Evolutionary conservation across 2,329 filamentous ascomycete genomes (phyloP), one percentile per base, ranked within the genome.

Genomic region (Neopestalotiopsis sp.): DNA sequence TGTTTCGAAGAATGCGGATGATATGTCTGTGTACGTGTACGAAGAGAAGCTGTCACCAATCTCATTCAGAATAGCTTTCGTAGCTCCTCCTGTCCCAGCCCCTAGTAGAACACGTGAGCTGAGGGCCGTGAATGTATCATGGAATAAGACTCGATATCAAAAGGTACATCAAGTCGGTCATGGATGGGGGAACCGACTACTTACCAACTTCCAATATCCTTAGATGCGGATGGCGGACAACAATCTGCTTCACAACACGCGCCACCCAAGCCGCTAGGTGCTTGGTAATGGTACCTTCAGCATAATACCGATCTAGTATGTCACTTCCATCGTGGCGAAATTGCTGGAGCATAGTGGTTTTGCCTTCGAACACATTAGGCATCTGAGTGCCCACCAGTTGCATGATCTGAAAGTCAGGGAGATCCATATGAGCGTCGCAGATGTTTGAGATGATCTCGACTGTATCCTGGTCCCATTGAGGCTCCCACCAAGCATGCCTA

Each of bases 21-120:
- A 79, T 24, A 83, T 77, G 67, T 84, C 82, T 0, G 83, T 84
- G 71, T 75, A 85, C 1, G 79, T 81, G 70, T 84, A 85, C 14
- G 49, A 66, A 5, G 24, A 24, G 66, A 69, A 71, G 28, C 49
- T 12, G 34, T 69, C 4, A 1, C 73, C 75, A 20, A 83, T 70
- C 4, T 66, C 62, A 3, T 71, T 65, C 4, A 84, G 70, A 10
- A 84, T 73, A 1, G 40, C 38, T 17, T 75, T 72, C 0, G 83
- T 84, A 0, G 80, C 75, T 13, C 75, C 76, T 2, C 81, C 82
- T 4, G 79, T 82, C 4, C 82, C 82, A n/a, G 79, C 57, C 10
- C 57, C 57, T 60, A 81, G 4, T 24, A 6, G 12, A n/a, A 63
- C 20, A 2, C 20, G 32, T 45, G 9, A 60, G 57, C 52, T 17